phyloP scores from a whole-genome alignment of 140 eudicot genomes.

The Senecio squalidus region DNA sequence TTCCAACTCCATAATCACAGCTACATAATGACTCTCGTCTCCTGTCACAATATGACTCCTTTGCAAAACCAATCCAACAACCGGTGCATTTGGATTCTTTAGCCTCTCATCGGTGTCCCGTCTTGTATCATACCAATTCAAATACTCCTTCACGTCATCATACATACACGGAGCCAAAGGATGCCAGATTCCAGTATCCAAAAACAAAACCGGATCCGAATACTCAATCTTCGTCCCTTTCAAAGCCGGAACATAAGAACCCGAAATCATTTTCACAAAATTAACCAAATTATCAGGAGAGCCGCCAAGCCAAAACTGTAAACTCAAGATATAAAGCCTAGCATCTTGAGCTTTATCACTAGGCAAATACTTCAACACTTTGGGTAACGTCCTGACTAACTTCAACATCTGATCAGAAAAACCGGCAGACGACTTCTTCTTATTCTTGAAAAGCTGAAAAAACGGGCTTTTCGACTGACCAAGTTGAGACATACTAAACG shows the following conservation, averaged over 20 bases:
- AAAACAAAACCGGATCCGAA: conserved; percentile 93
- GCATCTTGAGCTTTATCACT: conserved; percentile 99
- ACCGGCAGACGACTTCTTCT: conserved; percentile 74
- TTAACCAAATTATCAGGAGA: conserved; percentile 95
- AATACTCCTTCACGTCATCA: conserved; percentile 96
- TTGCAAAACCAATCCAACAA: conserved; percentile 79
- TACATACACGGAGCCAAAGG: conserved; percentile 98
- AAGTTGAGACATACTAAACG: conserved; percentile 89
- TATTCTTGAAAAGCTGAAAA: conserved; percentile 86
- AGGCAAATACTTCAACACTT: conserved; percentile 90
- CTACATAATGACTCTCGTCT: conserved; percentile 96
- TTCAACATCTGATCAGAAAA: conserved; percentile 95
- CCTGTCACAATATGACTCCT: conserved; percentile 99
- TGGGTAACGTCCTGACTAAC: conserved; percentile 90
- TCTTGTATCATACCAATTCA: conserved; percentile 97
- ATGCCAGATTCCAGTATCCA: conserved; percentile 98
- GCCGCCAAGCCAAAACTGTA: conserved; percentile 99
- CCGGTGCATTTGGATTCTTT: conserved; percentile 60
- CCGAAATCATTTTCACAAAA: conserved; percentile 87
- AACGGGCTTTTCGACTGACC: conserved; percentile 95
- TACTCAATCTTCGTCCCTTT: conserved; percentile 68
- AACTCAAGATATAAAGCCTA: conserved; percentile 79
- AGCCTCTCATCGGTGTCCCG: conserved; percentile 85
- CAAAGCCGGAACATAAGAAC: conserved; percentile 86
- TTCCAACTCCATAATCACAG: conserved; percentile 97